Evolutionary conservation across 331 rosid genomes (phyloP), one percentile per base, ranked within the genome.

Genomic region (Rhamnella rubrinervis): DNA sequence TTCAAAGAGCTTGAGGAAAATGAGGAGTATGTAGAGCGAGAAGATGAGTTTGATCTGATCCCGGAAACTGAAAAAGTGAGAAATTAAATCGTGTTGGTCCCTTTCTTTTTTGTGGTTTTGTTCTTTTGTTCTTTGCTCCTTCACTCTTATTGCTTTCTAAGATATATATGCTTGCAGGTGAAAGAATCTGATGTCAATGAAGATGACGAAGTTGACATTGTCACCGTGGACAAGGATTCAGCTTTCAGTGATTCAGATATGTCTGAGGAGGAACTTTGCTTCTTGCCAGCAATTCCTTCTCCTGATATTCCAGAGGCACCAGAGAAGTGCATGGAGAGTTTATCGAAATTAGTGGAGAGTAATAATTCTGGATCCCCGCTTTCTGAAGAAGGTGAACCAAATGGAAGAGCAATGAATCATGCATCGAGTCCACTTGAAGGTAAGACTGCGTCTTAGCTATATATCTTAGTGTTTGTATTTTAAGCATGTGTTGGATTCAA

Each of bases 1-100:
- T 93, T 93, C 75, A 90, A 90, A 75, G 98, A 93, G 86, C 95
- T 93, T 3, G 98, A 93, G 71, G 98, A 93, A 85, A 92, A 93
- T 46, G 98, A 90, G 73, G 98, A 93, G 76, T 88, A 93, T 14
- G 81, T 93, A 8, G 98, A 93, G 73, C 80, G 87, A 23, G 98
- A 93, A 78, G 98, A 93, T 78, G 98, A 93, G 59, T 93, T 93
- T 81, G 98, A 92, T 89, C 81, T 92, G 78, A 81, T 77, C 72
- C 96, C 95, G 0, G 98, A 93, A 72, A 82, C 89, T 26, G 96
- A 88, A 63, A 90, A 93, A 90, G 98, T 92, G 44, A 69, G 51
- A 56, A 17, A 2, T 58, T 69, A 37, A 51, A 71, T 63, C 51
- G 71, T 51, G 37, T 41, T n/a, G 64, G 70, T 17, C 12, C 53